phyloP scores from a whole-genome alignment of 2,329 filamentous ascomycete species.

The Hypoxylon sp. region DNA sequence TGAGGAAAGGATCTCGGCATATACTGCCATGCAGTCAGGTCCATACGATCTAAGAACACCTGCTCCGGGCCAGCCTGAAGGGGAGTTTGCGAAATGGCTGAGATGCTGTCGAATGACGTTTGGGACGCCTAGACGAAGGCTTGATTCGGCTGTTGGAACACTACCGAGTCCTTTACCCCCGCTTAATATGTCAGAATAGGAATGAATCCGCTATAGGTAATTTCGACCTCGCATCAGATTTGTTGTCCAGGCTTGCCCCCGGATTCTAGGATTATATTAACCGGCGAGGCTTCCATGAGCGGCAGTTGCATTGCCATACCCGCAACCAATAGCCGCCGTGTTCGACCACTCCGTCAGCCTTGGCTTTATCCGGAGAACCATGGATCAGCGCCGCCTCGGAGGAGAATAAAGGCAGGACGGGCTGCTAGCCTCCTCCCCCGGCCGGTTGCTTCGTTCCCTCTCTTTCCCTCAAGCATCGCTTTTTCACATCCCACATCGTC shows the following conservation, averaged over 20 bases:
- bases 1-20: constrained; percentile 30
- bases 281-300: constrained; percentile 47
- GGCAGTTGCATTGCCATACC: constrained; percentile 46
- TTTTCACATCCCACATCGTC: neutral
- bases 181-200: constrained; percentile 47
- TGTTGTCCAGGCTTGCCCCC: constrained; percentile 42
- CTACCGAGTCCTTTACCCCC: constrained; percentile 46
- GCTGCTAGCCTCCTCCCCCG: constrained; percentile 19
- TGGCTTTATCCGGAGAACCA: constrained; percentile 50
- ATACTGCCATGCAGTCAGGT: constrained; percentile 12
- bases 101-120: constrained; percentile 34
- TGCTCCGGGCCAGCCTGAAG: constrained; percentile 22
- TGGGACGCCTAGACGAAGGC: constrained; percentile 32
- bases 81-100: constrained; percentile 4
- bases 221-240: constrained; percentile 48
- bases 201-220: constrained; percentile 45
- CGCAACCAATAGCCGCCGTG: constrained; percentile 47
- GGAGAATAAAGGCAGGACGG: constrained; percentile 44
- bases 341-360: constrained; percentile 44
- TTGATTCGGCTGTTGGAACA: constrained; percentile 34
- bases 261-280: constrained; percentile 47
- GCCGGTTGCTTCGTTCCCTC: constrained; percentile 26
- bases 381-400: constrained; percentile 32
- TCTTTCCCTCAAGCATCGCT: constrained; percentile 25
- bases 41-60: constrained; percentile 17